Evolutionary conservation across 1,284 basidiomycete species (phyloP).

Genomic region (Pseudozyma hubeiensis): DNA sequence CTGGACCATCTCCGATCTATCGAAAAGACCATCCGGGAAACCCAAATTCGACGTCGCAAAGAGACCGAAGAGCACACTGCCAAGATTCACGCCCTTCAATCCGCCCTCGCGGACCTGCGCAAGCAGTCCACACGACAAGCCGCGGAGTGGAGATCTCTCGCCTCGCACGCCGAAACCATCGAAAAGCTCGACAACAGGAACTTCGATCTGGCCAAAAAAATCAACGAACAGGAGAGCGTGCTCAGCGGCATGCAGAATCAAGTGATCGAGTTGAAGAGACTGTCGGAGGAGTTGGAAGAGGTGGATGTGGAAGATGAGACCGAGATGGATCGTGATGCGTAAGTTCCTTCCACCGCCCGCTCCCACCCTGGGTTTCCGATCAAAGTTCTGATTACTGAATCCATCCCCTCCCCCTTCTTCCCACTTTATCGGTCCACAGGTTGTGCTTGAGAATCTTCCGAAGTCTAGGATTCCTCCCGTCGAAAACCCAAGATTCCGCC

Average conservation of each 20-base stretch:
- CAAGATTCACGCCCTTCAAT: constrained; percentile 46
- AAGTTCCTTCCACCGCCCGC: constrained; percentile 16
- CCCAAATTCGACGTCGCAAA: constrained; percentile 18
- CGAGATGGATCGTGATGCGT: constrained; percentile 58
- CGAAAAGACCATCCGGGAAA: constrained; percentile 48
- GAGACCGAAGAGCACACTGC: constrained; percentile 33
- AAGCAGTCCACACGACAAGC: constrained; percentile 49
- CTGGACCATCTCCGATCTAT: constrained; percentile 41
- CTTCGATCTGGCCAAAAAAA: constrained; percentile 60
- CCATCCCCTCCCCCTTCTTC: not conserved
- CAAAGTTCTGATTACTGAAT: not conserved
- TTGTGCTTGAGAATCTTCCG: constrained; percentile 54
- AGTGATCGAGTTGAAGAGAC: constrained; percentile 40
- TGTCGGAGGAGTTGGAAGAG: constrained; percentile 48
- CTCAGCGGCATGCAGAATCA: constrained; percentile 51
- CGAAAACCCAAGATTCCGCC: constrained; percentile 9
- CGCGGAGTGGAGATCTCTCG: constrained; percentile 55
- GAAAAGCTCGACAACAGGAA: constrained; percentile 57
- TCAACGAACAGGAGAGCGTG: constrained; percentile 57
- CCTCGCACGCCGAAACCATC: constrained; percentile 46
- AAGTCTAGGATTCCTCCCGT: constrained; percentile 53
- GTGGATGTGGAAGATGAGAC: constrained; percentile 54
- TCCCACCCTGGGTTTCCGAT: not conserved
- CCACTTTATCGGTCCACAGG: constrained; percentile 7
- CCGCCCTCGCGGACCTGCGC: constrained; percentile 40